Percentiles rank a stretch among this genome's conserved stretches.
Evolutionary conservation across 441 rosid species (phyloP).

Genomic region (Mallotus repandus): DNA sequence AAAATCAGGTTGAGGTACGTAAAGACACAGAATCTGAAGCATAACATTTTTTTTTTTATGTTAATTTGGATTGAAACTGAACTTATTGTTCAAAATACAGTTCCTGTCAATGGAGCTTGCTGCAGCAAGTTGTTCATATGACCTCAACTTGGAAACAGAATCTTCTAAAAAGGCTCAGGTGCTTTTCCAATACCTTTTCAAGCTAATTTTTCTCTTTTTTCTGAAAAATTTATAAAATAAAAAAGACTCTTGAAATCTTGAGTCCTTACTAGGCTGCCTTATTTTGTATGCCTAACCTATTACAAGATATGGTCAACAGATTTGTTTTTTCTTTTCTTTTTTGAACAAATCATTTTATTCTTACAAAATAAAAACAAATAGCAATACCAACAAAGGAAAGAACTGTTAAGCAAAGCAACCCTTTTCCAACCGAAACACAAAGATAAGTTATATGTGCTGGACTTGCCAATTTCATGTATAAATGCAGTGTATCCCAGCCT

Average conservation of each 20-base stretch:
- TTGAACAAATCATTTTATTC: not conserved
- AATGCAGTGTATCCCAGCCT: constrained; percentile 2
- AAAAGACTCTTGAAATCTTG: not conserved
- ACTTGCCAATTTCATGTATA: constrained; percentile 5
- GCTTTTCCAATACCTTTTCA: not conserved
- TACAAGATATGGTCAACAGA: constrained; percentile 15
- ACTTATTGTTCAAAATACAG: constrained; percentile 30
- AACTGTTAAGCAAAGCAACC: not conserved
- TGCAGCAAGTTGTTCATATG: constrained; percentile 43
- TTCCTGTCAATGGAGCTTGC: constrained; percentile 70
- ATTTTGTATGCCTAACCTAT: constrained; percentile 21
- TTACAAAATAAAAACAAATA: not conserved
- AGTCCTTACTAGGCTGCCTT: constrained; percentile 23
- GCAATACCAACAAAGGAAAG: not conserved
- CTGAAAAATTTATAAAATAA: not conserved
- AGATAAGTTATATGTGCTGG: not conserved
- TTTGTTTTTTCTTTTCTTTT: not conserved
- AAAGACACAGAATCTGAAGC: not conserved
- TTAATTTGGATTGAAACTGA: constrained; percentile 4
- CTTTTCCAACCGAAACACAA: constrained; percentile 1
- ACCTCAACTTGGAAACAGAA: constrained; percentile 27
- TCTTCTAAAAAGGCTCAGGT: constrained; percentile 36
- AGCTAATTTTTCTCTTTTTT: not conserved
- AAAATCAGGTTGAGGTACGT: constrained; percentile 63
- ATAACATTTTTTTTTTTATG: not conserved